phyloP scores from a whole-genome alignment of 495 filamentous ascomycete species.

The Talaromyces ruber region DNA sequence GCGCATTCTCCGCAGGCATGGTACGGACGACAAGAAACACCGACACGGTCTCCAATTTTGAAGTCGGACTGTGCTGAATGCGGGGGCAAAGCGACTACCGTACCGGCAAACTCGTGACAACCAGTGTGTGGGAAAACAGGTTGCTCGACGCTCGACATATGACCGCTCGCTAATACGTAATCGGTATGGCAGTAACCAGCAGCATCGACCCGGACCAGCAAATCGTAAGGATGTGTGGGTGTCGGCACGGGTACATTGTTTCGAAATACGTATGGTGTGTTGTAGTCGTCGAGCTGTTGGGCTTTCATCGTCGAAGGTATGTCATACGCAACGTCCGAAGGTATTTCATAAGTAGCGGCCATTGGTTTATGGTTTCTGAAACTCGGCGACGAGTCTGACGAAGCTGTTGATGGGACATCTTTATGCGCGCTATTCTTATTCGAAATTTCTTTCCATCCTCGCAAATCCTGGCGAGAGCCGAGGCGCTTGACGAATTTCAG shows the following conservation, averaged over 20 bases:
- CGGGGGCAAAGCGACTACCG: slow-evolving; percentile 42
- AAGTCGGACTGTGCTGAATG: slow-evolving; percentile 36
- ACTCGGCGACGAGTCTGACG: not conserved
- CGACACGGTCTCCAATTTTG: slow-evolving; percentile 34
- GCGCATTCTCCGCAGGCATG: slow-evolving; percentile 28
- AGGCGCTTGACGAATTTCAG: not conserved
- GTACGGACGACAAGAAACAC: slow-evolving; percentile 26
- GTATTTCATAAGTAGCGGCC: not conserved
- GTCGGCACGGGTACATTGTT: slow-evolving; percentile 1
- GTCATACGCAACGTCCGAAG: not conserved
- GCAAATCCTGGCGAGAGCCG: not conserved
- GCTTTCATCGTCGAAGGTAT: slow-evolving; percentile 2
- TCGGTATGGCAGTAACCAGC: slow-evolving; percentile 55
- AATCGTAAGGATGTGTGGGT: slow-evolving; percentile 22
- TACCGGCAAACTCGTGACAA: slow-evolving; percentile 44
- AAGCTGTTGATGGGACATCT: not conserved
- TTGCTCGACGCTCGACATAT: slow-evolving; percentile 18
- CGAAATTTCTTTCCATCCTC: not conserved
- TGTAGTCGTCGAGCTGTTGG: slow-evolving; percentile 4
- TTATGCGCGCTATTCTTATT: not conserved
- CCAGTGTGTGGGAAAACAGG: slow-evolving; percentile 35
- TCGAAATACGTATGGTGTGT: slow-evolving; percentile 5
- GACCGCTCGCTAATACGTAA: slow-evolving; percentile 37
- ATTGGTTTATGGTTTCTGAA: not conserved
- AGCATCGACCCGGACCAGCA: slow-evolving; percentile 50